Evolutionary conservation across 2,329 filamentous ascomycete genomes (phyloP).

Genomic region (Arthroderma uncinatum): DNA sequence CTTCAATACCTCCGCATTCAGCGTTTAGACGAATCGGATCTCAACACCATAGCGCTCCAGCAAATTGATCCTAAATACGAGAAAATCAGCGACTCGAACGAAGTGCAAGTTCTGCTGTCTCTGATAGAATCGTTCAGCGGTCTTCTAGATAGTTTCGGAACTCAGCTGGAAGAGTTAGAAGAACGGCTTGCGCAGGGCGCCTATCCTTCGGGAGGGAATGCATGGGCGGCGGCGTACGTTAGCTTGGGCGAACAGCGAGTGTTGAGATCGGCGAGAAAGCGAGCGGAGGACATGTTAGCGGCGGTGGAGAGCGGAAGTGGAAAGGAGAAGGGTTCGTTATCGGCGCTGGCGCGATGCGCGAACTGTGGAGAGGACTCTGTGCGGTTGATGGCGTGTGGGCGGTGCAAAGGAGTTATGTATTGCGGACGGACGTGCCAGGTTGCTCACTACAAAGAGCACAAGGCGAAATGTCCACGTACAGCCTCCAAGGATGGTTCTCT

Average conservation of each 20-base stretch:
- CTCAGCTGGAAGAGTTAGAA: conserved; percentile 24
- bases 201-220: conserved; percentile 25
- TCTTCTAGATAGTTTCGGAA: conserved; percentile 24
- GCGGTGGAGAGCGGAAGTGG: too few relatives aligned
- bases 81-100: conserved; percentile 26
- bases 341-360: conserved; percentile 18
- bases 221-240: conserved; percentile 29
- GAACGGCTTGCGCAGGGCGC: conserved; percentile 23
- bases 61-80: conserved; percentile 18
- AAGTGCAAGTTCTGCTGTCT: conserved; percentile 24
- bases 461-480: conserved; percentile 21
- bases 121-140: conserved; percentile 24
- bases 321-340: too few relatives aligned
- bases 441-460: conserved; percentile 25
- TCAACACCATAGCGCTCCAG: conserved; percentile 18
- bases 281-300: conserved; percentile 23
- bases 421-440: conserved; percentile 26
- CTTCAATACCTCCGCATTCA: conserved; percentile 31
- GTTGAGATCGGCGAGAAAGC: conserved; percentile 25
- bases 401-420: conserved; percentile 24
- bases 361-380: conserved; percentile 22
- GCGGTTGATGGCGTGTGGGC: conserved; percentile 25
- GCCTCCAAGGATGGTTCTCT: conserved; percentile 15
- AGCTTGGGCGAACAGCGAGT: conserved; percentile 25
- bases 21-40: conserved; percentile 22